Percentiles rank a stretch among this genome's conserved stretches.
Conservation (phyloP, 2,329 filamentous ascomycete species). For the Monosporascus ibericus region DNA sequence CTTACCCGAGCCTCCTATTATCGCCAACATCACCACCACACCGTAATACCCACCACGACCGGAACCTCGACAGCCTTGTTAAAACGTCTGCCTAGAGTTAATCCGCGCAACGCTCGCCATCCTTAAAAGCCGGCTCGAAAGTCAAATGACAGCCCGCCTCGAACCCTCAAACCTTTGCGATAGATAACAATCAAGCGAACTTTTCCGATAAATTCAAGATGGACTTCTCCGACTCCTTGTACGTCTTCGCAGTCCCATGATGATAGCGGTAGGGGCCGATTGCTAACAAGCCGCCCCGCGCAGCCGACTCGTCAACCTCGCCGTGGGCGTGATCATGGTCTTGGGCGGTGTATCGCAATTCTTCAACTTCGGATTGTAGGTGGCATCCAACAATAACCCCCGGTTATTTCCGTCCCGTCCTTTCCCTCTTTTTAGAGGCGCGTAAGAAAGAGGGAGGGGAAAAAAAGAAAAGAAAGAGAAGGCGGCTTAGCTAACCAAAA, state of each 20-base stretch:
- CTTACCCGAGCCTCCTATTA: too few relatives aligned
- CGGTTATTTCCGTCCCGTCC: slow-evolving; percentile 29
- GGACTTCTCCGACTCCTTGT: slow-evolving; percentile 94
- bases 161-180: background rate
- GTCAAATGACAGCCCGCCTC: background rate
- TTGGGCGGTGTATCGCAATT: slow-evolving; percentile 75
- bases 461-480: slow-evolving; percentile 1
- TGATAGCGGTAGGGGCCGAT: background rate
- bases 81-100: background rate
- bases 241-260: slow-evolving; percentile 33
- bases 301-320: slow-evolving; percentile 93
- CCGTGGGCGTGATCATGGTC: slow-evolving; percentile 78
- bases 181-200: too few relatives aligned
- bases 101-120: too few relatives aligned
- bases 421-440: slow-evolving; percentile 25
- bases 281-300: slow-evolving; percentile 1
- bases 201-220: slow-evolving; percentile 40
- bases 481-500: background rate
- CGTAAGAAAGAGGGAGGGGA: slow-evolving; percentile 6
- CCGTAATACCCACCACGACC: too few relatives aligned
- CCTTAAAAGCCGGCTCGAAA: too few relatives aligned
- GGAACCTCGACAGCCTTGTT: background rate
- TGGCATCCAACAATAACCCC: slow-evolving; percentile 12
- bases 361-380: slow-evolving; percentile 56
- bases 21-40: too few relatives aligned